Evolutionary conservation across 805 yeast species (phyloP).

Genomic region (Cyberlindnera mycetangii): DNA sequence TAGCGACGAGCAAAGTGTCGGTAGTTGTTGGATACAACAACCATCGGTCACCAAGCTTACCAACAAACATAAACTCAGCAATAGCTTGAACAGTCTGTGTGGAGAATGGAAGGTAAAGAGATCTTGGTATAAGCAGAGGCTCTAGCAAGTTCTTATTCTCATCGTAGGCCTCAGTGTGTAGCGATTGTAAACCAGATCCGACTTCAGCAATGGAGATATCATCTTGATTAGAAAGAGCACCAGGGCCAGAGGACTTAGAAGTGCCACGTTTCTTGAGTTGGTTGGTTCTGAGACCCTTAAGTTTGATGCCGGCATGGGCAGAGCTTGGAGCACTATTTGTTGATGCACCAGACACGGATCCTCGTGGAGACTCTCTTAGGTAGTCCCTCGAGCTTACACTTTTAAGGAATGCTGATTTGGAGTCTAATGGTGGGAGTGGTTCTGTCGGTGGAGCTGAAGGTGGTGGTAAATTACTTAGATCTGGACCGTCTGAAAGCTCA

Average conservation of each 20-base stretch:
- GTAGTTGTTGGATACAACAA: conserved; percentile 63
- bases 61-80: conserved; percentile 72
- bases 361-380: conserved; percentile 41
- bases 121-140: conserved; percentile 64
- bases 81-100: conserved; percentile 61
- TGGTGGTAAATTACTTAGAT: conserved; percentile 45
- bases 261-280: conserved; percentile 18
- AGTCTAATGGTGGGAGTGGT: conserved; percentile 37
- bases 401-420: conserved; percentile 9
- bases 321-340: background rate
- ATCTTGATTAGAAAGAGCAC: conserved; percentile 13
- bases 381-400: conserved; percentile 18
- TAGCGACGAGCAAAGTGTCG: conserved; percentile 60
- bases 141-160: conserved; percentile 39
- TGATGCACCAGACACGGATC: conserved; percentile 38
- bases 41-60: conserved; percentile 78
- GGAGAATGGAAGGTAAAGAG: conserved; percentile 65
- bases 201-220: conserved; percentile 16
- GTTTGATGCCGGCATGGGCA: conserved; percentile 12
- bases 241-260: conserved; percentile 21
- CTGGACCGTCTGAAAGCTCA: conserved; percentile 28
- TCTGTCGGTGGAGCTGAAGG: conserved; percentile 54
- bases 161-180: conserved; percentile 15
- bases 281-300: conserved; percentile 22
- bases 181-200: conserved; percentile 16